A percentile compares a stretch with the other conserved stretches of the same genome.
Evolutionary conservation across 148 eudicot species (phyloP).

Genomic region (Fallopia convolvulus): DNA sequence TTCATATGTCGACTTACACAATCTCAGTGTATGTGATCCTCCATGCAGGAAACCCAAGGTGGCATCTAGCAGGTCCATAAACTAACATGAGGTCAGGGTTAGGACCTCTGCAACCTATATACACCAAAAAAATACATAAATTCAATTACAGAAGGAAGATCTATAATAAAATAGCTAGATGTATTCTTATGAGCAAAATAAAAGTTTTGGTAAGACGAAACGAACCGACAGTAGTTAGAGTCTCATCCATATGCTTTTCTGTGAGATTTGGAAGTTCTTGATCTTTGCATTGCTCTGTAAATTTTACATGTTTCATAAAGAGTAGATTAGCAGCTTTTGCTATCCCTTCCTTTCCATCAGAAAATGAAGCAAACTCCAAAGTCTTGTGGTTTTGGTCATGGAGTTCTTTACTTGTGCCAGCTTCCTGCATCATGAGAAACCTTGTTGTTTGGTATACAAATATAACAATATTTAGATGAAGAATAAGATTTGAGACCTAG

Average conservation of each 20-base stretch:
- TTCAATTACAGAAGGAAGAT: too few species aligned
- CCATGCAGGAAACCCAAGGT: conserved; percentile 96
- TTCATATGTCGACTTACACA: conserved; percentile 45
- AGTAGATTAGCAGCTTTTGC: conserved; percentile 75
- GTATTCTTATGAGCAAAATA: too few species aligned
- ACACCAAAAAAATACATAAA: background rate
- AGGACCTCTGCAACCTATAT: conserved; percentile 55
- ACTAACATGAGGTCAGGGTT: conserved; percentile 76
- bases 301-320: conserved; percentile 30
- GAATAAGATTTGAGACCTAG: too few species aligned
- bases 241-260: conserved; percentile 57
- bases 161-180: too few species aligned
- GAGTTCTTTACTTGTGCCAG: conserved; percentile 17
- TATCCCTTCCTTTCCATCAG: conserved; percentile 76
- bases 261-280: conserved; percentile 47
- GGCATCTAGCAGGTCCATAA: conserved; percentile 81
- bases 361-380: conserved; percentile 55
- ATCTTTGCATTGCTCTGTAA: conserved; percentile 20
- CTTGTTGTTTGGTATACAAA: too few species aligned
- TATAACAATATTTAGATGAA: too few species aligned
- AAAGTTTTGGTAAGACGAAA: too few species aligned
- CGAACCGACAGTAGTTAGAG: conserved; percentile 18
- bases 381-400: conserved; percentile 25
- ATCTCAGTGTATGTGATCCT: conserved; percentile 88
- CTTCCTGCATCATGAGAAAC: conserved; percentile 34